Evolutionary conservation across 2,329 filamentous ascomycete species (phyloP), one percentile per base, ranked within the genome.

Genomic region (Laburnicola sp.): DNA sequence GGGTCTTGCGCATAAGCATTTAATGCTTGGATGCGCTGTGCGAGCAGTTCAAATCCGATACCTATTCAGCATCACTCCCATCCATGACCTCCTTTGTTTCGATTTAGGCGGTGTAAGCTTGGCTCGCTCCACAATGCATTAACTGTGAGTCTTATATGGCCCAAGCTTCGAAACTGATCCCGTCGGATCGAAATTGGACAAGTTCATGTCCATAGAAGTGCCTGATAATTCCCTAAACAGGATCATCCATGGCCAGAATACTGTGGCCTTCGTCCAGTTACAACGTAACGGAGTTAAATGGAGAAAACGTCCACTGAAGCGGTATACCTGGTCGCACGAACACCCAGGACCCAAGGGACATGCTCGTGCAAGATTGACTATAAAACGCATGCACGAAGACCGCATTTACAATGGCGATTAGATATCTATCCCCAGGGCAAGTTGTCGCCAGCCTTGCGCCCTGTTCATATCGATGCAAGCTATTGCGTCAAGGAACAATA

Each of bases 21-120:
- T 11, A 43, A 54, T 58, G 61, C 60, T 64, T 58, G 43, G 50
- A 55, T 50, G 50, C 51, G 49, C 40, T 52, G 53, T 60, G 53
- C 51, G 56, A 56, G 63, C 57, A 45, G 53, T 57, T 48, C 45
- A 54, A 60, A 37, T 58, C 60, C 57, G 59, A 65, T 55, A 52
- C 43, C 52, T 40, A 35, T 53, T 44, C 58, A 39, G 27, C 39
- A 28, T 23, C 45, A 43, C 40, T 49, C 50, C 43, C 28, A 52
- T 54, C 45, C 54, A 38, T 49, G 56, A 45, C 52, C 47, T 44
- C 10, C 35, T 34, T 25, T 51, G 38, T 53, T 51, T 51, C 70
- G 50, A 57, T 48, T 30, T 36, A 43, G 43, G 53, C 30, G 48
- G 39, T 50, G 40, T 59, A 39, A 48, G 43, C 43, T 53, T 43